Evolutionary conservation across 2,329 filamentous ascomycete genomes (phyloP), one percentile per base, ranked within the genome.

Genomic region (Pseudophaeomoniella oleicola): DNA sequence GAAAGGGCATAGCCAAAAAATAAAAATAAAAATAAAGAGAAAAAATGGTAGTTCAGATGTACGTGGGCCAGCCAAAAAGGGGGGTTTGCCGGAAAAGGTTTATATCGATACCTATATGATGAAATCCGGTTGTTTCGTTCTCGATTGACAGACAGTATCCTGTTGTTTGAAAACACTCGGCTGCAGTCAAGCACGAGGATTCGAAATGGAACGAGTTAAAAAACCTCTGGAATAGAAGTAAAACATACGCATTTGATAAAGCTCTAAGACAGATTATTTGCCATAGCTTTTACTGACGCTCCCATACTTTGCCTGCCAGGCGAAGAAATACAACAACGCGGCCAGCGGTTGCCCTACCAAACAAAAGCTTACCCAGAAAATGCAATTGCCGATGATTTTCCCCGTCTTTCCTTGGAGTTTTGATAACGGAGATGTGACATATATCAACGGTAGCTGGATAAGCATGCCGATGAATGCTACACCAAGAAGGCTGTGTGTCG

Each of bases 221-320:
- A n/a, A n/a, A n/a, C n/a, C n/a, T n/a, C n/a, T 29, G 22, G 22
- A 29, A 29, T 29, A 29, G 10, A 13, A 10, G 22, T 29, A 29
- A 10, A 29, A 29, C 22, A 29, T 29, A 13, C n/a, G n/a, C n/a
- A n/a, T n/a, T n/a, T n/a, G n/a, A n/a, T n/a, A n/a, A n/a, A n/a
- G n/a, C n/a, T n/a, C n/a, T n/a, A 29, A n/a, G 17, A 13, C 13
- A 30, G 11, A 6, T 30, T 27, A 14, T 14, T 22, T n/a, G 4
- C 37, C n/a, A 16, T n/a, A 16, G 14, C 14, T 47, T 34, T 51
- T 54, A 44, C 64, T 83, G 15, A 87, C 79, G 49, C 79, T 86
- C 10, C 90, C 90, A 54, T 94, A 94, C 63, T 96, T 96, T 38
- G 85, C 85, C 61, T 96, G 88, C 88, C 90, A 98, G 1, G 87